phyloP scores from a whole-genome alignment of 352 stramenopile genomes.

The Globisporangium middletonii region DNA sequence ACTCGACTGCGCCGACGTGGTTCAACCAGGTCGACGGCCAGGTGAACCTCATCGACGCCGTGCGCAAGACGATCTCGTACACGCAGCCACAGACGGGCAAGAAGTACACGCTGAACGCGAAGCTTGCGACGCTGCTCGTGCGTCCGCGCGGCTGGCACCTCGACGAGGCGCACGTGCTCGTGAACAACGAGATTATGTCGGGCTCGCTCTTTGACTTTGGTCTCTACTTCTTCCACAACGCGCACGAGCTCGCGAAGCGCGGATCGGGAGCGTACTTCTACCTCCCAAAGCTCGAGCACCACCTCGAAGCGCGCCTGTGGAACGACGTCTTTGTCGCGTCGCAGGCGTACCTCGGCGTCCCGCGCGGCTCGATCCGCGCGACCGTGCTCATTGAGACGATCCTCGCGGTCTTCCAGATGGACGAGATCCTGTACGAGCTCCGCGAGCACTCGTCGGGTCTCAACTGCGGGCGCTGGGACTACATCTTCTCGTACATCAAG shows the following conservation, averaged over 20 bases:
- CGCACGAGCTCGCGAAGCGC: conserved; percentile 74
- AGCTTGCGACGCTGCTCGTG: conserved; percentile 88
- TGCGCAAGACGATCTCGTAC: conserved; percentile 87
- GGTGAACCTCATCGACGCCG: conserved; percentile 91
- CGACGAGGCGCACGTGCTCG: conserved; percentile 92
- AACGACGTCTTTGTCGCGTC: conserved; percentile 95
- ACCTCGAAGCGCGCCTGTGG: conserved; percentile 94
- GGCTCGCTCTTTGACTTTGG: conserved; percentile 95
- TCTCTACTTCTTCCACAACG: conserved; percentile 97
- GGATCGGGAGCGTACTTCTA: conserved; percentile 94
- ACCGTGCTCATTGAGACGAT: conserved; percentile 97
- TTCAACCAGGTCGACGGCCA: conserved; percentile 92
- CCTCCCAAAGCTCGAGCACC: conserved; percentile 94
- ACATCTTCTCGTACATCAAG: conserved; percentile 98
- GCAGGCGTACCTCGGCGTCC: conserved; percentile 89
- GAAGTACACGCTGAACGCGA: conserved; percentile 71
- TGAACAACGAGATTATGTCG: conserved; percentile 91
- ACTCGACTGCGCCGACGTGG: conserved; percentile 92
- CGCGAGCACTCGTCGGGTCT: conserved; percentile 93
- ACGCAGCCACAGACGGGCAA: conserved; percentile 62
- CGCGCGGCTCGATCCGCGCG: conserved; percentile 87
- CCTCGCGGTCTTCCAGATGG: conserved; percentile 95
- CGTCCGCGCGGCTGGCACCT: conserved; percentile 93
- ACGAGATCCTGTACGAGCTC: conserved; percentile 95
- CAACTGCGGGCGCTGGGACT: conserved; percentile 97